Conservation (phyloP, 2,329 filamentous ascomycete species). For the Cercospora sp. region DNA sequence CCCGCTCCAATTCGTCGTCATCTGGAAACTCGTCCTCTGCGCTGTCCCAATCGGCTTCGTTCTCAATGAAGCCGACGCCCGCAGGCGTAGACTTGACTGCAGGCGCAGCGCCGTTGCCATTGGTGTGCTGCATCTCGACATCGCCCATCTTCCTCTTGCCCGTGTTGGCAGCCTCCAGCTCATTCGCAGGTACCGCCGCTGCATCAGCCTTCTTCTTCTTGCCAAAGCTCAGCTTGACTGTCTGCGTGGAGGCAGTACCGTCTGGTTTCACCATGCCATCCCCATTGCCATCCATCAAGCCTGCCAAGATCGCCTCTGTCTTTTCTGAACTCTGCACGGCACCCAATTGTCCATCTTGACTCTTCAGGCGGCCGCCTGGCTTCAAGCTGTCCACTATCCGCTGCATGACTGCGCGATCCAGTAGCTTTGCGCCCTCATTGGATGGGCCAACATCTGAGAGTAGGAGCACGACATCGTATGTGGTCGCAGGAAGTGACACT, state of each 20-base stretch:
- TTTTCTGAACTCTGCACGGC: conserved; percentile 51
- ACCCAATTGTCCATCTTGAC: conserved; percentile 66
- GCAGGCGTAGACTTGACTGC: conserved; percentile 47
- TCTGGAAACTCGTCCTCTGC: conserved; percentile 44
- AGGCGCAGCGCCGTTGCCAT: conserved; percentile 45
- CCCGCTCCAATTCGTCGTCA: conserved; percentile 53
- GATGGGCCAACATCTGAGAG: conserved; percentile 75
- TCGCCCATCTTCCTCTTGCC: conserved; percentile 39
- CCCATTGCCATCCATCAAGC: conserved; percentile 61
- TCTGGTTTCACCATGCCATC: conserved; percentile 68
- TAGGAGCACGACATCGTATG: conserved; percentile 83
- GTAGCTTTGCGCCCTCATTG: conserved; percentile 59
- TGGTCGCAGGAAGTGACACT: conserved; percentile 70
- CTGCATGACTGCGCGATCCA: conserved; percentile 67
- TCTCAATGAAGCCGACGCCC: conserved; percentile 68
- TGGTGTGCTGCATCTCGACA: conserved; percentile 31
- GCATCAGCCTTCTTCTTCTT: conserved; percentile 56
- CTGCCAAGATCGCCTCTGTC: conserved; percentile 81
- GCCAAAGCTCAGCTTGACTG: conserved; percentile 59
- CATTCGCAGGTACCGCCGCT: conserved; percentile 41
- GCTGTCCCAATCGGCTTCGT: conserved; percentile 60
- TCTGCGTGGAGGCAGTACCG: conserved; percentile 32
- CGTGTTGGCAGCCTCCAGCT: conserved; percentile 35
- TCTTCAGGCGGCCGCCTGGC: conserved; percentile 64
- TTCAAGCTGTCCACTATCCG: conserved; percentile 70